A percentile compares a stretch with the other conserved stretches of the same genome.
phyloP scores from a whole-genome alignment of 441 rosid genomes.

The Melianthus villosus region DNA sequence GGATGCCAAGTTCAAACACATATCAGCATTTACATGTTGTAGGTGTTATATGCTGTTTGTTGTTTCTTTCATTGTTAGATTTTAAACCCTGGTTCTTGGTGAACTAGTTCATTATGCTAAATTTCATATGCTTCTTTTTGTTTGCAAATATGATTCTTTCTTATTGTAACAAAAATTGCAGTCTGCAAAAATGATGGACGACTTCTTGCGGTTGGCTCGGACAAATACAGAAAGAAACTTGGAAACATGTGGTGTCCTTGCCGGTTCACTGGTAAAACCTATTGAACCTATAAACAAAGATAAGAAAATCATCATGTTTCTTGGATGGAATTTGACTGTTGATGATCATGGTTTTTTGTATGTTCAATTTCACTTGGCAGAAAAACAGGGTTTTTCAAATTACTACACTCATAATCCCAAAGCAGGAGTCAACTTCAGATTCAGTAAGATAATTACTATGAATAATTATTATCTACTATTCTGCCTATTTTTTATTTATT shows the following conservation, averaged over 20 bases:
- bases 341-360: slow-evolving; percentile 8
- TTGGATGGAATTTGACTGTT: background rate
- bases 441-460: slow-evolving; percentile 29
- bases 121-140: slow-evolving; percentile 7
- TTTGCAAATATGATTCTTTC: slow-evolving; percentile 8
- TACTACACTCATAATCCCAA: slow-evolving; percentile 78
- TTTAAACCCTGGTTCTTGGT: slow-evolving; percentile 1
- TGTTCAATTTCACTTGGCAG: slow-evolving; percentile 14
- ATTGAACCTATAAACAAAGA: background rate
- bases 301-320: background rate
- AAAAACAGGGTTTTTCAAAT: slow-evolving; percentile 89
- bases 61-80: background rate
- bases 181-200: slow-evolving; percentile 81
- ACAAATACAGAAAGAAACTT: slow-evolving; percentile 66
- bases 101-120: slow-evolving; percentile 1
- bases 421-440: slow-evolving; percentile 97
- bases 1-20: slow-evolving; percentile 26
- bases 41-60: slow-evolving; percentile 14
- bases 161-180: slow-evolving; percentile 17
- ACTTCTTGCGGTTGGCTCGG: slow-evolving; percentile 66
- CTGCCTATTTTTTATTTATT: no score
- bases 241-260: slow-evolving; percentile 92
- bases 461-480: background rate
- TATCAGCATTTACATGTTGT: slow-evolving; percentile 82
- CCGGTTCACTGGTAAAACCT: slow-evolving; percentile 73